These are phyloP conservation scores for Aspergillus flavus DNA, from an alignment of 2,329 filamentous ascomycete genomes.

Conservation along the genomic window DNA sequence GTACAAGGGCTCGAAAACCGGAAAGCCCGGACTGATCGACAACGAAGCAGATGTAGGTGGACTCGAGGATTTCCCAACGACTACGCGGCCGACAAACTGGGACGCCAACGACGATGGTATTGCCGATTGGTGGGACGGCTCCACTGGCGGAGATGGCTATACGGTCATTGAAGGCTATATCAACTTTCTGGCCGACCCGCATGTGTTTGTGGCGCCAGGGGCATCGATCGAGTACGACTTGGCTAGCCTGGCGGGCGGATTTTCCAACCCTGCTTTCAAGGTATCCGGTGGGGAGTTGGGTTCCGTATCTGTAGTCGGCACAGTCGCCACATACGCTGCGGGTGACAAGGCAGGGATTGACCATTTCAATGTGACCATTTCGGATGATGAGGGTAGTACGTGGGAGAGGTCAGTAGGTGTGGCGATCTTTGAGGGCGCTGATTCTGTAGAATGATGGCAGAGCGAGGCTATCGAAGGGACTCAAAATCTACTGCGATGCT, in stretches of 20 bases:
- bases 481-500: not conserved
- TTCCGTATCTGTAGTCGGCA: not conserved
- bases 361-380: conserved; percentile 1
- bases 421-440: conserved; percentile 5
- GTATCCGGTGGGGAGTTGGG: not conserved
- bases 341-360: conserved; percentile 1
- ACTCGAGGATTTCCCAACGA: conserved; percentile 8
- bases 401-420: conserved; percentile 11
- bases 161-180: conserved; percentile 13
- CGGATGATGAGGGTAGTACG: conserved; percentile 7
- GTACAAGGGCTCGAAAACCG: conserved; percentile 9
- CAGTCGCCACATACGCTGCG: conserved; percentile 1
- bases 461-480: not conserved
- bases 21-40: conserved; percentile 13
- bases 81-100: conserved; percentile 8
- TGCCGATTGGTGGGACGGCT: conserved; percentile 18
- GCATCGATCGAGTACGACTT: not conserved
- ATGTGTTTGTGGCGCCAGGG: conserved; percentile 8
- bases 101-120: conserved; percentile 12
- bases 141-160: conserved; percentile 10
- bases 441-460: not conserved
- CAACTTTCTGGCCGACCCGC: conserved; percentile 14
- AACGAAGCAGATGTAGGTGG: conserved; percentile 14
- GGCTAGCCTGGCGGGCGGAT: not conserved
- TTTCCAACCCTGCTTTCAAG: not conserved